Base-by-base conservation (phyloP, 805 yeast genomes). In the Hanseniaspora thailandica region DNA sequence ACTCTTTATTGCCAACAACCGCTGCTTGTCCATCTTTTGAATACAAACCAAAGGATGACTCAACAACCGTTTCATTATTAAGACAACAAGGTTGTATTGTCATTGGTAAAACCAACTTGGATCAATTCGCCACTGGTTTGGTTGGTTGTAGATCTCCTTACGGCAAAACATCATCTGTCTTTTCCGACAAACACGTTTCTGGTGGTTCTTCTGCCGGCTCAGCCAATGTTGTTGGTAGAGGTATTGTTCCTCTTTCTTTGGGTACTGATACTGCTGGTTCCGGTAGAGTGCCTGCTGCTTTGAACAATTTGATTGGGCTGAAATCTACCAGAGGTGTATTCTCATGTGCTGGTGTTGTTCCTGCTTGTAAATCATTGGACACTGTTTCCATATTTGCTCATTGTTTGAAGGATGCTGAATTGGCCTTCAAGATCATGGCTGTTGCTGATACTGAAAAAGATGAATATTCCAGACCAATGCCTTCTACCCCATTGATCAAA, bases 241-340 rank as follows among this genome's bases (percentile, higher is more conserved):
- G 97, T 55, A 72, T 81, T 46, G 96, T 86, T 17, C 96, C 97
- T 33, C 62, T 90, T 47, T 76, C 96, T 1, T 73, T 90, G 60
- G 97, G 97, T 35, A 93, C 97, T 5, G 98, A 90, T 65, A 90
- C 98, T 35, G 98, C 98, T 9, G 98, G 98, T 22, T 86, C 96
- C 5, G 97, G 97, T 40, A 78, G 98, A 63, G 98, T 90, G 31
- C 98, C 98, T 26, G 97, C 97, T 25, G 90, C 88, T 30, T 73
- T 90, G 59, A 90, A 90, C 75, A 93, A 93, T 68, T 70, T 88
- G 60, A 77, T 90, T 58, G 97, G 97, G 20, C 76, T 93, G 59
- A 90, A 90, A 68, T 97, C 98, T 36, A 82, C 97, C 1, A 80
- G 80, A 57, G 98, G 98, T 53, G 79, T 79, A 0, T 82, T 90